Percentiles rank a stretch among this genome's conserved stretches.
These are phyloP conservation scores for Exophiala xenobiotica DNA, from an alignment of 2,329 filamentous ascomycete species.

Conservation along the genomic window DNA sequence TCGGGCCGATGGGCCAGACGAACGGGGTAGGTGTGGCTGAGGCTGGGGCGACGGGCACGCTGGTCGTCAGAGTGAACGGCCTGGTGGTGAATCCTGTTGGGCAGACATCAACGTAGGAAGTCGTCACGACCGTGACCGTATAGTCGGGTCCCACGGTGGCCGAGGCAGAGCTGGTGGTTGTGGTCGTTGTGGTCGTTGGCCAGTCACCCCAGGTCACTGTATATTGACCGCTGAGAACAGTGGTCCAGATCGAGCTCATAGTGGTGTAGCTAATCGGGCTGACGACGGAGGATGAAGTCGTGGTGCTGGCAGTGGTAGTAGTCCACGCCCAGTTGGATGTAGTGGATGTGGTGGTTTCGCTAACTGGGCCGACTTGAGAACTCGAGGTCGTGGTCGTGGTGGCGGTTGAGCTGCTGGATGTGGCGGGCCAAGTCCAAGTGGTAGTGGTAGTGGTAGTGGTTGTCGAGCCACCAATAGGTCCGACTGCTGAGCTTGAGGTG, in stretches of 20 bases:
- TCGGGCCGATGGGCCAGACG: constrained; percentile 29
- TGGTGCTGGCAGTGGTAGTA: constrained; percentile 2
- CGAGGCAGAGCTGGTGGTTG: constrained; percentile 1
- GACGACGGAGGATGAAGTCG: constrained; percentile 2
- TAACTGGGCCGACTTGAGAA: constrained; percentile 3
- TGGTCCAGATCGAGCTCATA: background rate
- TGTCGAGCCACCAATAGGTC: constrained; percentile 4
- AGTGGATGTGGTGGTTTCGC: constrained; percentile 4
- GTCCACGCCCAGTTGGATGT: background rate
- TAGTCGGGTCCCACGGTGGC: background rate
- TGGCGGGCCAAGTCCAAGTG: background rate
- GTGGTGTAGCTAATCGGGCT: background rate
- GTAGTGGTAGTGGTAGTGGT: background rate
- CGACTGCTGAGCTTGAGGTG: background rate
- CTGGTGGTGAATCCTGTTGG: constrained; percentile 43
- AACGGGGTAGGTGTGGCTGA: constrained; percentile 25
- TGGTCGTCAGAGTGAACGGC: constrained; percentile 15
- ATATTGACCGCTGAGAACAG: constrained; percentile 1
- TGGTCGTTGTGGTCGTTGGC: constrained; percentile 8
- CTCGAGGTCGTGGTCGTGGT: constrained; percentile 6
- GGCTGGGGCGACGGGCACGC: constrained; percentile 6
- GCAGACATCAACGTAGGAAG: constrained; percentile 44
- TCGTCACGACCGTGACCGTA: constrained; percentile 26
- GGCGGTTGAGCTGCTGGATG: background rate
- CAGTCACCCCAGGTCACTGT: constrained; percentile 10